phyloP scores from a whole-genome alignment of 148 eudicot genomes.

The Spergularia marina region DNA sequence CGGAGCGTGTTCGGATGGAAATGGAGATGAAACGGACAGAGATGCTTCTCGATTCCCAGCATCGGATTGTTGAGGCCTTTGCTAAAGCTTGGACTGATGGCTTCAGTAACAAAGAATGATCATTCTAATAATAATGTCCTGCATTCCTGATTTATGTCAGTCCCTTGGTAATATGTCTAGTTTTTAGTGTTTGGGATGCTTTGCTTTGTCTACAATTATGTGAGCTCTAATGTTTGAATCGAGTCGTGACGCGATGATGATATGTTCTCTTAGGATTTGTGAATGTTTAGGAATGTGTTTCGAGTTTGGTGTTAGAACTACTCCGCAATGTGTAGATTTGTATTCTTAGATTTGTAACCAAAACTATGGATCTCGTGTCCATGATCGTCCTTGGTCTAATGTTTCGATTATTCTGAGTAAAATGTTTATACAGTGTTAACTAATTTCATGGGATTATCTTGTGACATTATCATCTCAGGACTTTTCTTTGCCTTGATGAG shows the following conservation, averaged over 20 bases:
- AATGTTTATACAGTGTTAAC: no score
- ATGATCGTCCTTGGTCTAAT: background rate
- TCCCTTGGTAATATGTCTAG: background rate
- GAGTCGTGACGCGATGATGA: background rate
- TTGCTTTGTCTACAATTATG: background rate
- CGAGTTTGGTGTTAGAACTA: slow-evolving; percentile 4
- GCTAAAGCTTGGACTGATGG: slow-evolving; percentile 37
- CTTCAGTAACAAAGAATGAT: background rate
- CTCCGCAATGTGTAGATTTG: slow-evolving; percentile 25
- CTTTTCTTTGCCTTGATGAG: no score
- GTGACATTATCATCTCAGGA: no score
- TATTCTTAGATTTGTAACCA: slow-evolving; percentile 13
- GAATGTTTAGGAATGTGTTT: slow-evolving; percentile 11
- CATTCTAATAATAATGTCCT: no score
- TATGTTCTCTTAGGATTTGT: background rate
- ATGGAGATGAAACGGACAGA: slow-evolving; percentile 84
- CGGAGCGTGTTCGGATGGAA: slow-evolving; percentile 73
- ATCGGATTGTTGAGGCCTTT: slow-evolving; percentile 66
- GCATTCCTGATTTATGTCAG: background rate
- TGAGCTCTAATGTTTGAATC: background rate
- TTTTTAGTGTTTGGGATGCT: background rate
- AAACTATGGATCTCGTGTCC: background rate
- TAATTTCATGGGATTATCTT: no score
- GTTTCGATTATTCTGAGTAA: no score
- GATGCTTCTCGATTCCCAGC: slow-evolving; percentile 76